Evolutionary conservation across 805 yeast genomes (phyloP).

Genomic region (Wickerhamiella dianesei): DNA sequence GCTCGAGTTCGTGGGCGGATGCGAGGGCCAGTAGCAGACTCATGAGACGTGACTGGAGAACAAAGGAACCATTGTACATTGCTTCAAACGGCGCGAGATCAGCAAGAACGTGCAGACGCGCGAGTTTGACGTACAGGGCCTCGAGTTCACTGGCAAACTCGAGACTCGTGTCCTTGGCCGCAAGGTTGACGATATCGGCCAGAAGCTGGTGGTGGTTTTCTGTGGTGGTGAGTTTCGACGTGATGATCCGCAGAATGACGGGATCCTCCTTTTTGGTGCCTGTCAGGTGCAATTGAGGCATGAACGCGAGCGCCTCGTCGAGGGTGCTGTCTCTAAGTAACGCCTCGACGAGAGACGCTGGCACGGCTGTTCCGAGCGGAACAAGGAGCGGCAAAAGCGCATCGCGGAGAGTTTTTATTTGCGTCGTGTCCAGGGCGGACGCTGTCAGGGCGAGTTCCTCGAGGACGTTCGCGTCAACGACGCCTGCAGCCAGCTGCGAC

Average conservation of each 20-base stretch:
- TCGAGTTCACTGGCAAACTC: slow-evolving; percentile 5
- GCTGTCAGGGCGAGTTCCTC: slow-evolving; percentile 5
- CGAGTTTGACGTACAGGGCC: slow-evolving; percentile 5
- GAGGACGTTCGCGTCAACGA: slow-evolving; percentile 6
- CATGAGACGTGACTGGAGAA: slow-evolving; percentile 15
- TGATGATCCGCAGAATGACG: neutral
- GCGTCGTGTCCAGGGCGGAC: neutral
- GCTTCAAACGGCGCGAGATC: slow-evolving; percentile 9
- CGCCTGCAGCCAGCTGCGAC: slow-evolving; percentile 1
- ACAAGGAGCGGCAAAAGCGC: slow-evolving; percentile 12
- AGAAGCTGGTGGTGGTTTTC: too few species aligned
- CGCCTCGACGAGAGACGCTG: slow-evolving; percentile 8
- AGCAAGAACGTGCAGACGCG: neutral
- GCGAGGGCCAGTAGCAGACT: slow-evolving; percentile 13
- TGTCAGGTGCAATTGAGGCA: slow-evolving; percentile 2
- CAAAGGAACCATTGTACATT: slow-evolving; percentile 12
- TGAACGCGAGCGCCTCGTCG: slow-evolving; percentile 8
- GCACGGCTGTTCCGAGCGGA: slow-evolving; percentile 10
- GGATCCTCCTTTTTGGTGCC: neutral
- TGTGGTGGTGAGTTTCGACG: neutral
- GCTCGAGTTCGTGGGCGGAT: neutral
- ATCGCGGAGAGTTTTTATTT: slow-evolving; percentile 3
- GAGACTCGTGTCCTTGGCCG: slow-evolving; percentile 8
- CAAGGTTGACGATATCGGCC: too few species aligned
- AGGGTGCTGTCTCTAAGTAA: slow-evolving; percentile 9